These are phyloP conservation scores for Mariannaea sp. DNA, from an alignment of 2,329 filamentous ascomycete genomes.

Conservation along the genomic window DNA sequence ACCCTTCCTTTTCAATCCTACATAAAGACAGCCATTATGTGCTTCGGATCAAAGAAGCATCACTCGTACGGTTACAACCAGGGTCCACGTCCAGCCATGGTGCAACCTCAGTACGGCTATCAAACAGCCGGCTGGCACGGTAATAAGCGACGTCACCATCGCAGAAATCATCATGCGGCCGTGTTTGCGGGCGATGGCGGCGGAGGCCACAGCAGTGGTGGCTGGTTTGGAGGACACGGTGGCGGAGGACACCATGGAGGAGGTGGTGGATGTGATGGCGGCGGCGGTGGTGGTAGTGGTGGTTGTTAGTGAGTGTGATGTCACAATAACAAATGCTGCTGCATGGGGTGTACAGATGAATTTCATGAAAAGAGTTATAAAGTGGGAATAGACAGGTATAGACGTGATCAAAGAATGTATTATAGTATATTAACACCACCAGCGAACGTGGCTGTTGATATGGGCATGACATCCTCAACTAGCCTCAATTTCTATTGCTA, in stretches of 20 bases:
- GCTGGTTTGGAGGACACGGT: neutral
- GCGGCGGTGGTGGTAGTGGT: neutral
- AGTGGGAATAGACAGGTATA: no score
- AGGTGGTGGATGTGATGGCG: neutral
- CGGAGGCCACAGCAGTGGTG: neutral
- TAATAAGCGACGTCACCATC: neutral
- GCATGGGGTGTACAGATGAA: no score
- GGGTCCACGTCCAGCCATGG: neutral
- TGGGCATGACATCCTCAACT: no score
- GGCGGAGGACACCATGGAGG: neutral
- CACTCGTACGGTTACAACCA: constrained; percentile 2
- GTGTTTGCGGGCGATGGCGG: neutral
- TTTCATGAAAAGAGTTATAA: no score
- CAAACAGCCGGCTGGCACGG: neutral
- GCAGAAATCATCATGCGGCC: neutral
- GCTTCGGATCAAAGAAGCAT: constrained; percentile 5
- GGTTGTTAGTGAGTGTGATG: no score
- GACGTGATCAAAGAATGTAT: no score
- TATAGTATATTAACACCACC: no score
- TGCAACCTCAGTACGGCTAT: neutral
- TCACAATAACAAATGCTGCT: no score
- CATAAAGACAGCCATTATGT: neutral
- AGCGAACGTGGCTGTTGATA: no score
- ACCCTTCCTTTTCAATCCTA: neutral
- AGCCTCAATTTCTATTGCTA: no score